Conservation (phyloP, 2,329 filamentous ascomycete species). For the Ceratocystis cacaofunesta region DNA sequence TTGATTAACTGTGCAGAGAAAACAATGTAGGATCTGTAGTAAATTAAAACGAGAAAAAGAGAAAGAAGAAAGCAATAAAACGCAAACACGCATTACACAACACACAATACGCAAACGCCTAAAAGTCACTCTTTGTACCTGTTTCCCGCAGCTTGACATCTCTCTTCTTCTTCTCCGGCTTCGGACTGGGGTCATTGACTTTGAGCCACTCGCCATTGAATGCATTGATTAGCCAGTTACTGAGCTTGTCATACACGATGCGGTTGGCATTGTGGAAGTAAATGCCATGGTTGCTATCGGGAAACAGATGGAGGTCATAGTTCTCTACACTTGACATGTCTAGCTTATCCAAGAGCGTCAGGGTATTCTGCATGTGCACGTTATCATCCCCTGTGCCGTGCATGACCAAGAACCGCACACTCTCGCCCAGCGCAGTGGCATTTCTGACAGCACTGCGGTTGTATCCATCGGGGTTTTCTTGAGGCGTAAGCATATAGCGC, state of each 20-base stretch:
- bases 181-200: constrained; percentile 36
- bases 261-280: constrained; percentile 84
- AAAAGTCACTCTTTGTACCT: neutral
- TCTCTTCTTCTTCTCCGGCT: constrained; percentile 21
- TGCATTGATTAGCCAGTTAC: constrained; percentile 87
- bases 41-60: neutral
- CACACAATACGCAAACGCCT: neutral
- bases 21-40: neutral
- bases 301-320: constrained; percentile 93
- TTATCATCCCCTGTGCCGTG: constrained; percentile 96
- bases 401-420: constrained; percentile 84
- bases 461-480: constrained; percentile 68
- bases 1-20: neutral
- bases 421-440: constrained; percentile 54
- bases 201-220: constrained; percentile 93
- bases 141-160: neutral
- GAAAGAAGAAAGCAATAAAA: neutral
- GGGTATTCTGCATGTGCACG: constrained; percentile 89
- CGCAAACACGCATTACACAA: neutral
- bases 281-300: constrained; percentile 89
- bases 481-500: constrained; percentile 91
- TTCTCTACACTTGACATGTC: constrained; percentile 73
- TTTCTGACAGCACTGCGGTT: constrained; percentile 59
- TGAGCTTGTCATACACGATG: constrained; percentile 86
- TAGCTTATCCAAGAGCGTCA: constrained; percentile 72